A percentile compares a stretch with the other conserved stretches of the same genome.
phyloP scores from a whole-genome alignment of 2,329 filamentous ascomycete genomes.

The Aspergillus sp. region DNA sequence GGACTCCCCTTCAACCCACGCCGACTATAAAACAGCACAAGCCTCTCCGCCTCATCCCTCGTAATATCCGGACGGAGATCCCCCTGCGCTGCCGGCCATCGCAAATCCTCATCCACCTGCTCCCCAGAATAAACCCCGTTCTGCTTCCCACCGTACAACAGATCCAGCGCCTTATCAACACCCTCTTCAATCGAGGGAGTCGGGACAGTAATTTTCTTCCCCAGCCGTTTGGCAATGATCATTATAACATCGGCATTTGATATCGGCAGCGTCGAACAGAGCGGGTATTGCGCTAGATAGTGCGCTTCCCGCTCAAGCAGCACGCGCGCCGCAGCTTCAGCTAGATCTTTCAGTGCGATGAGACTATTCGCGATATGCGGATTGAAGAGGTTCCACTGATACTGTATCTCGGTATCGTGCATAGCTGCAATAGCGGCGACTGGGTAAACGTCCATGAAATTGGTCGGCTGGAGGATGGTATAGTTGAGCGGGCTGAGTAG shows the following conservation, averaged over 20 bases:
- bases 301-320: neutral
- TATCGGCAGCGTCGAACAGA: neutral
- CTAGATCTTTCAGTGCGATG: neutral
- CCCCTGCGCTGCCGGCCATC: neutral
- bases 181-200: neutral
- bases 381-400: neutral
- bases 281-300: neutral
- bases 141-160: neutral
- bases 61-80: neutral
- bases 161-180: neutral
- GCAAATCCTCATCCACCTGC: neutral
- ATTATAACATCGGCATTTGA: neutral
- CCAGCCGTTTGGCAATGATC: neutral
- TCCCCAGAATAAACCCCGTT: neutral
- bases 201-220: neutral
- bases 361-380: neutral
- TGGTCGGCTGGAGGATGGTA: neutral
- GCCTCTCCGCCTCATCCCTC: neutral
- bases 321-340: neutral
- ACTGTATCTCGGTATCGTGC: neutral
- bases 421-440: neutral
- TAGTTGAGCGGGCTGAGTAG: neutral
- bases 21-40: neutral
- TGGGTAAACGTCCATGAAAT: neutral
- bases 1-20: neutral